Evolutionary conservation across 805 yeast genomes (phyloP), one percentile per base, ranked within the genome.

Genomic region (Wickerhamomyces ciferrii): DNA sequence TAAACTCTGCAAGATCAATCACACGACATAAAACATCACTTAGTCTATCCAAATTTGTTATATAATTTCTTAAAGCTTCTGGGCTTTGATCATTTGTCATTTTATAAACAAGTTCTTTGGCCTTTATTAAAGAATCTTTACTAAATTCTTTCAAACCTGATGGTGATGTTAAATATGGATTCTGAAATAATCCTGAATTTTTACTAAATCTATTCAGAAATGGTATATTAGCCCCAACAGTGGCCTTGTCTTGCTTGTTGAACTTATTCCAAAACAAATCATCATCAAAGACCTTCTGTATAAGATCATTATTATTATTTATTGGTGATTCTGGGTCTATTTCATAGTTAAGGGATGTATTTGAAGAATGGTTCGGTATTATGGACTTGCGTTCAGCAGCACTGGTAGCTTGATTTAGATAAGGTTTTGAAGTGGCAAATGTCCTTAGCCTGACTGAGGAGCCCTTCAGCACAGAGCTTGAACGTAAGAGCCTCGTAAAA

Each of bases 11-110:
- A 43, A 92, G 75, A 65, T 94, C 99, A 37, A 94, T 91, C 6
- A 89, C 97, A 47, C 96, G 78, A 61, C 99, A 94, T 27, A 94
- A 66, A 25, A 85, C 78, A 60, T 94, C 98, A 58, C 96, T 86
- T 36, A 94, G 67, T 53, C 89, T 79, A 61, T 94, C 99, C 52
- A 94, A 69, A 44, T 81, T 79, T 39, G 78, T 60, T 45, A 92
- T 76, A 45, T 79, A 87, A 5, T 70, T 63, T 17, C 56, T 53
- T 19, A 75, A 56, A 2, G 78, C 87, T 10, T 69, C 68, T 1
- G 55, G 60, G 2, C 75, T 55, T 20, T 70, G 67, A 43, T 76
- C 77, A 7, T 57, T 58, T 15, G 79, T 66, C 69, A 92, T 79
- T n/a, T 70, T 61, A 0, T 68, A 60, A 1, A 86, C 85, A 44